Percentiles rank a stretch among this genome's conserved stretches.
Conservation (phyloP, 108 stramenopile genomes). For the Nannochloropsis oceanica region DNA sequence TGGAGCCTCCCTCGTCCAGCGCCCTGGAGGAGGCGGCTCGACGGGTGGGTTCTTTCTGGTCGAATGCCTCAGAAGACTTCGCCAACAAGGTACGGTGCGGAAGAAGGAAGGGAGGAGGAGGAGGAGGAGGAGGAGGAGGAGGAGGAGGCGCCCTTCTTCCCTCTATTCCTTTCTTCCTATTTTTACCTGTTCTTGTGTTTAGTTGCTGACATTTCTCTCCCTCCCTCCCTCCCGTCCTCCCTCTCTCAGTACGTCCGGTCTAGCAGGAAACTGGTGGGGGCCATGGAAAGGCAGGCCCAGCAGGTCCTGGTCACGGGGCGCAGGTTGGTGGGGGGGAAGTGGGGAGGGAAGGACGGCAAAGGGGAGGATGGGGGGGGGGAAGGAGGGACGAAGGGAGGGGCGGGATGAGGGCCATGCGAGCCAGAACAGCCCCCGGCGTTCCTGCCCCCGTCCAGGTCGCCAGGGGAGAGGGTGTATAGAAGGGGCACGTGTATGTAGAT, state of each 20-base stretch:
- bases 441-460: neutral
- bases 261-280: neutral
- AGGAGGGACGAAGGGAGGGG: neutral
- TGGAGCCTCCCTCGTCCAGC: no score
- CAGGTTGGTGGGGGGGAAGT: neutral
- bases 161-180: neutral
- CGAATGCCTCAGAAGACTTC: neutral
- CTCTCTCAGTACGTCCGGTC: neutral
- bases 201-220: neutral
- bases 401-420: neutral
- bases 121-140: no score
- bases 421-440: neutral
- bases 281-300: neutral
- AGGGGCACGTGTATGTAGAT: no score
- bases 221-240: neutral
- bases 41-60: neutral
- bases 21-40: neutral
- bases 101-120: no score
- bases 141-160: neutral
- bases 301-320: neutral
- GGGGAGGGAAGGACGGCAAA: no score
- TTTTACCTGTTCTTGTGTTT: neutral
- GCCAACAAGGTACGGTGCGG: neutral
- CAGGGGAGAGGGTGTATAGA: neutral
- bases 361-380: neutral